phyloP scores from a whole-genome alignment of 495 filamentous ascomycete genomes.

The Penicillium roqueforti region DNA sequence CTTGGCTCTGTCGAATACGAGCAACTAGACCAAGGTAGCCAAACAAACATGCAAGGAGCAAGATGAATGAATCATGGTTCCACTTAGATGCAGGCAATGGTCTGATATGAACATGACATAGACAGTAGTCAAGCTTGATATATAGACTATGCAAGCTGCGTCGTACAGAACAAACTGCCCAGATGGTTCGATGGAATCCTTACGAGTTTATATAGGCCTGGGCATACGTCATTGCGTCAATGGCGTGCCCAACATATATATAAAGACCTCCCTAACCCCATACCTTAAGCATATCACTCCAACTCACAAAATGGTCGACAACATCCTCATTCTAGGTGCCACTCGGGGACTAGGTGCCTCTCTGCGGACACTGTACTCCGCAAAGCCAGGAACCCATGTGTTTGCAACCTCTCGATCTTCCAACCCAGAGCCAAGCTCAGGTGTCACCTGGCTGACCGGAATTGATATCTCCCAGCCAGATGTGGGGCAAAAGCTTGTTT shows the following conservation, averaged over 20 bases:
- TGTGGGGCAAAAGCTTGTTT: constrained; percentile 49
- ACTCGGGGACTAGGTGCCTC: constrained; percentile 63
- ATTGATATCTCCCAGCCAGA: constrained; percentile 54
- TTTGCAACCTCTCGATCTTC: constrained; percentile 57
- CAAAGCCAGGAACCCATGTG: constrained; percentile 43
- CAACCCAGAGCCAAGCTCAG: constrained; percentile 27
- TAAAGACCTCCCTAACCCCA: background rate
- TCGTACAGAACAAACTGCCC: background rate
- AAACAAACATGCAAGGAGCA: background rate
- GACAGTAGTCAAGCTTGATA: background rate
- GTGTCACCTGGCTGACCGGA: constrained; percentile 47
- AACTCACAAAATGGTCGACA: constrained; percentile 25
- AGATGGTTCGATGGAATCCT: background rate
- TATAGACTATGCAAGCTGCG: background rate
- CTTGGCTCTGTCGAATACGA: background rate
- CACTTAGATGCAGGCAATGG: background rate
- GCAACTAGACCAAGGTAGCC: background rate
- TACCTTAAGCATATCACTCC: background rate
- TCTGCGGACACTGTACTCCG: constrained; percentile 55
- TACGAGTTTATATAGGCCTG: background rate
- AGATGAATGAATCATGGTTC: background rate
- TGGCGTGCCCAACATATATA: background rate
- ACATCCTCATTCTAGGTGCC: constrained; percentile 61
- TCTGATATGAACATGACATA: background rate
- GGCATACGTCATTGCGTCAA: background rate